These are phyloP conservation scores for Trichoderma koningiopsis DNA, from an alignment of 2,329 filamentous ascomycete genomes.

Conservation along the genomic window DNA sequence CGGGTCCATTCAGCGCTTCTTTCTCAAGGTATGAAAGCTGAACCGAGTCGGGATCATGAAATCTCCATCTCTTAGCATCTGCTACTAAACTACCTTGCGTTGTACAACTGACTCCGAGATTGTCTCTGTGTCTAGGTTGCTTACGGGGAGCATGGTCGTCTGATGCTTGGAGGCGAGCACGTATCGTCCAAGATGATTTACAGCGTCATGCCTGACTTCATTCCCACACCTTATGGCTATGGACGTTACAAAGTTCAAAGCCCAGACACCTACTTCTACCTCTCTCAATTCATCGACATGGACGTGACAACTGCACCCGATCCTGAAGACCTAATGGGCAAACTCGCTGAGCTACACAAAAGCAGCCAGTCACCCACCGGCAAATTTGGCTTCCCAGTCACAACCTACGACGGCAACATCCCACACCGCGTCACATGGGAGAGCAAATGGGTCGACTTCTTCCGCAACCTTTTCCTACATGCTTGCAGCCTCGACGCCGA, in stretches of 20 bases:
- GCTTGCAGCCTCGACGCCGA: neutral
- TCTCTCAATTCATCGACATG: neutral
- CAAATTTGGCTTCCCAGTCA: neutral
- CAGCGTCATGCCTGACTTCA: neutral
- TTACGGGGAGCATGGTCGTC: neutral
- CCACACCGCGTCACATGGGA: neutral
- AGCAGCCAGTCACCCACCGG: neutral
- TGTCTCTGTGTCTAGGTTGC: neutral
- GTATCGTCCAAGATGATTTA: neutral
- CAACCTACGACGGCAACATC: neutral
- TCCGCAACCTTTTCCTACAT: neutral
- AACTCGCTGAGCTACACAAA: neutral
- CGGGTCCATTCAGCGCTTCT: neutral
- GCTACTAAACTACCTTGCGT: neutral
- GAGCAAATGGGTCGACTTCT: neutral
- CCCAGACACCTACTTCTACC: neutral
- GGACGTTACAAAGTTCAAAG: neutral
- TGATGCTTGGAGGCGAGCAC: neutral
- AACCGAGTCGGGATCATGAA: neutral
- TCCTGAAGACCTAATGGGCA: neutral
- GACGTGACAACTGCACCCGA: neutral
- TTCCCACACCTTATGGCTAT: neutral
- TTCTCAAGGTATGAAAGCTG: neutral
- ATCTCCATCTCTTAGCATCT: neutral
- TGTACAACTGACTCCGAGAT: neutral